Percentiles rank a stretch among this genome's conserved stretches.
phyloP scores from a whole-genome alignment of 345 rosid species.

The Mangifera indica region DNA sequence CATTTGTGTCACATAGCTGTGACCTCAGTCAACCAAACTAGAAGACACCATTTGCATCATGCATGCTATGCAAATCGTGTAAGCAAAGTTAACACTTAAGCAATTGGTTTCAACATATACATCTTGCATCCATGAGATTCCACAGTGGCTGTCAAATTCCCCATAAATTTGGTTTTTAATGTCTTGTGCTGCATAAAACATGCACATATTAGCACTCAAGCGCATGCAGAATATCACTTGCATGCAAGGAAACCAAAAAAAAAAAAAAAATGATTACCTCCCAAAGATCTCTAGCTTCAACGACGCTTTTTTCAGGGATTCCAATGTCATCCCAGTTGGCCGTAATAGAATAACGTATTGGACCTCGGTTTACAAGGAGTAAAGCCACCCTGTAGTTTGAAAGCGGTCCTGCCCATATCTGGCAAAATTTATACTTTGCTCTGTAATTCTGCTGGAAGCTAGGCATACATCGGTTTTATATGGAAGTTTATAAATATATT shows the following conservation, averaged over 20 bases:
- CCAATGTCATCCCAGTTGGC: slow-evolving; percentile 79
- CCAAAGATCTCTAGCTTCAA: slow-evolving; percentile 77
- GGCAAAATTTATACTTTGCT: background rate
- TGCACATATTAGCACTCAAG: slow-evolving; percentile 5
- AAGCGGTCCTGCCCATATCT: slow-evolving; percentile 83
- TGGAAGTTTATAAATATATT: background rate
- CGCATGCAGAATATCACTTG: too few relatives aligned
- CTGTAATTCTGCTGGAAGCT: background rate
- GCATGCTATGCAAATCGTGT: background rate
- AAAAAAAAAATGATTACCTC: slow-evolving; percentile 36
- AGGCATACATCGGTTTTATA: background rate
- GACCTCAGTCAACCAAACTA: background rate
- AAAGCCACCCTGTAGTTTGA: slow-evolving; percentile 54
- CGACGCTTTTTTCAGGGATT: slow-evolving; percentile 40
- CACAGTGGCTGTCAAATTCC: slow-evolving; percentile 56
- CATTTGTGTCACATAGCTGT: background rate
- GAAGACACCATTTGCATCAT: background rate
- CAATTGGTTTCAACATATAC: slow-evolving; percentile 74
- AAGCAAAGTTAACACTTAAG: slow-evolving; percentile 21
- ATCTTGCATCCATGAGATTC: slow-evolving; percentile 65
- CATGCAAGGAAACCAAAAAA: too few relatives aligned
- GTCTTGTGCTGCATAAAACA: slow-evolving; percentile 68
- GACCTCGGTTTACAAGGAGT: slow-evolving; percentile 60
- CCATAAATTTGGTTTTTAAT: slow-evolving; percentile 45
- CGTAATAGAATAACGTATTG: slow-evolving; percentile 33